These are phyloP conservation scores for Didymellaceae sp. DNA, from an alignment of 2,329 filamentous ascomycete species.

Conservation along the genomic window DNA sequence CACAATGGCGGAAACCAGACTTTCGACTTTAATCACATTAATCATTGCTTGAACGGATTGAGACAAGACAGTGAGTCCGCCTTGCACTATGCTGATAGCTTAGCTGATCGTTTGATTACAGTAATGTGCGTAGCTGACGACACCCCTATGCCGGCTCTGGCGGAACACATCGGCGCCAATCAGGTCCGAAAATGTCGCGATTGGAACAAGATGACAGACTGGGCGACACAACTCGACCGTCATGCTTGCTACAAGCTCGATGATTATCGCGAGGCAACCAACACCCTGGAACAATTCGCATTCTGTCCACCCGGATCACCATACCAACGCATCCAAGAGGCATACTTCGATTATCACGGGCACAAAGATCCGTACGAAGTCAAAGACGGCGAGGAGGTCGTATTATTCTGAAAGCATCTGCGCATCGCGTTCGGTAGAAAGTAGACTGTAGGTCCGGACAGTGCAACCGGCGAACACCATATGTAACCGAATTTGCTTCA, in stretches of 20 bases:
- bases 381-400: conserved; percentile 20
- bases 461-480: background rate
- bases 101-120: background rate
- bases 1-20: conserved; percentile 30
- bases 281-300: conserved; percentile 45
- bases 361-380: conserved; percentile 43
- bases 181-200: conserved; percentile 42
- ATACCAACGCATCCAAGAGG: conserved; percentile 36
- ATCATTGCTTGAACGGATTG: conserved; percentile 44
- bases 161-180: conserved; percentile 33
- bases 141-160: conserved; percentile 43
- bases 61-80: conserved; percentile 34
- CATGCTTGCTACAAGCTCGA: conserved; percentile 44
- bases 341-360: conserved; percentile 44
- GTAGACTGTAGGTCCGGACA: background rate
- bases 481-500: too few relatives aligned
- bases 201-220: conserved; percentile 41
- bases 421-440: background rate
- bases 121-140: conserved; percentile 46
- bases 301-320: conserved; percentile 41
- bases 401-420: conserved; percentile 22
- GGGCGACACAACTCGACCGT: conserved; percentile 41
- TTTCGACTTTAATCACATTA: conserved; percentile 38
- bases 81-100: background rate
- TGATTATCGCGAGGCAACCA: conserved; percentile 46